A percentile compares a stretch with the other conserved stretches of the same genome.
phyloP scores from a whole-genome alignment of 2,329 filamentous ascomycete genomes.

The Penicillium sclerotigenum region DNA sequence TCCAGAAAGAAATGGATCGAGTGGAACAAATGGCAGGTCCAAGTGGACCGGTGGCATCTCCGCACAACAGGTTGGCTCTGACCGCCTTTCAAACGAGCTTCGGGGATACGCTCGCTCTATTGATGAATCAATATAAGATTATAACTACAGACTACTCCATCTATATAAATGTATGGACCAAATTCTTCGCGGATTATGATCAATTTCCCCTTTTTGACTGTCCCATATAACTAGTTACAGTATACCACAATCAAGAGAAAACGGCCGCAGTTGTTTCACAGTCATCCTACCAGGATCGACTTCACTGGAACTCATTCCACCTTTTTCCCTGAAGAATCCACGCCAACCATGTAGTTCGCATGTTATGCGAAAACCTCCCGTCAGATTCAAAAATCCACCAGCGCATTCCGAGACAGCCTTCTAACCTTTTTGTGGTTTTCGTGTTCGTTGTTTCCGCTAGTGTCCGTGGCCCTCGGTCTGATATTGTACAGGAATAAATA shows the following conservation, averaged over 20 bases:
- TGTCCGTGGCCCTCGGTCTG: constrained; percentile 14
- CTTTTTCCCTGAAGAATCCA: constrained; percentile 5
- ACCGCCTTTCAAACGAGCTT: constrained; percentile 14
- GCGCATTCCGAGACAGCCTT: constrained; percentile 17
- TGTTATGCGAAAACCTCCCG: constrained; percentile 15
- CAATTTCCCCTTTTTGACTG: constrained; percentile 21
- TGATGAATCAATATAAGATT: neutral
- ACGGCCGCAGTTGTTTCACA: constrained; percentile 15
- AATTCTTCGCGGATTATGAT: constrained; percentile 20
- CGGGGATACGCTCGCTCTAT: no score
- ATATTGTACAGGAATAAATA: constrained; percentile 21
- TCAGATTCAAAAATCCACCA: constrained; percentile 10
- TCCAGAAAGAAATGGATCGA: constrained; percentile 2
- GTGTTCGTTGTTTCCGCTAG: constrained; percentile 11
- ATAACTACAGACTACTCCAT: neutral
- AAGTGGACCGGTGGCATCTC: constrained; percentile 25
- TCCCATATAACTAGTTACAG: constrained; percentile 22
- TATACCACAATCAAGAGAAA: constrained; percentile 19
- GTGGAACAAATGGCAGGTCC: neutral
- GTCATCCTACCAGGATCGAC: neutral
- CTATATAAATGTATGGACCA: no score
- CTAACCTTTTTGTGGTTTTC: constrained; percentile 28
- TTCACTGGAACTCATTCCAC: constrained; percentile 8
- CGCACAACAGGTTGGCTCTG: constrained; percentile 5
- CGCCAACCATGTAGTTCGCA: constrained; percentile 15